Evolutionary conservation across 176 grass and related monocot species (phyloP), one percentile per base, ranked within the genome.

Genomic region (Canna indica): DNA sequence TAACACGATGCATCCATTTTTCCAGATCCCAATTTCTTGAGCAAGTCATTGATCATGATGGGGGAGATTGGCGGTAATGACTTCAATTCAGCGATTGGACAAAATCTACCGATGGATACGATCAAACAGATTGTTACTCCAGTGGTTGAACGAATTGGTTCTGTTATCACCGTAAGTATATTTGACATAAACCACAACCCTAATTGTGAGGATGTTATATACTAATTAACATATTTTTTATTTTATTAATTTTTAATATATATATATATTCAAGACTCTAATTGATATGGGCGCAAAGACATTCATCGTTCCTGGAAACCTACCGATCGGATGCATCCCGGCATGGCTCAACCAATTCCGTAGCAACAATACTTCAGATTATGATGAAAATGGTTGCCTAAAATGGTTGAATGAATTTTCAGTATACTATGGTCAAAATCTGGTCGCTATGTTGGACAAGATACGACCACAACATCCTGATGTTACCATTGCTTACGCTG

Each of bases 321-420:
- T 82, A 26, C 73, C 79, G 33, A 69, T 82, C 2, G 79, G 79
- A 22, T 82, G 73, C 60, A 38, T 67, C 6, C 79, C 79, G 22
- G 12, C 1, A 0, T 82, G 67, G 68, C 79, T 82, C 20, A 48
- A 34, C 0, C 13, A 56, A 50, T 82, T 7, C 65, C 35, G 20
- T 7, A 82, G 34, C 4, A 27, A 64, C 15, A 24, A 41, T 3
- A 4, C 53, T 3, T 50, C 62, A 38, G 72, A 81, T 44, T 81
- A 76, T 4, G 48, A 81, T n/a, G 1, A 39, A n/a, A 69, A 69
- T 0, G 73, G 72, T 13, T 81, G 72, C 72, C 67, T 76, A 3
- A 63, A 47, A 8, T 76, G 79, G 73, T 4, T 81, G 50, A 81
- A 81, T 41, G 71, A 81, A 10, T 81, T 70, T 36, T 81, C 79